A percentile compares a stretch with the other conserved stretches of the same genome.
phyloP scores from a whole-genome alignment of 495 filamentous ascomycete species.

The Penicillium nucicola region DNA sequence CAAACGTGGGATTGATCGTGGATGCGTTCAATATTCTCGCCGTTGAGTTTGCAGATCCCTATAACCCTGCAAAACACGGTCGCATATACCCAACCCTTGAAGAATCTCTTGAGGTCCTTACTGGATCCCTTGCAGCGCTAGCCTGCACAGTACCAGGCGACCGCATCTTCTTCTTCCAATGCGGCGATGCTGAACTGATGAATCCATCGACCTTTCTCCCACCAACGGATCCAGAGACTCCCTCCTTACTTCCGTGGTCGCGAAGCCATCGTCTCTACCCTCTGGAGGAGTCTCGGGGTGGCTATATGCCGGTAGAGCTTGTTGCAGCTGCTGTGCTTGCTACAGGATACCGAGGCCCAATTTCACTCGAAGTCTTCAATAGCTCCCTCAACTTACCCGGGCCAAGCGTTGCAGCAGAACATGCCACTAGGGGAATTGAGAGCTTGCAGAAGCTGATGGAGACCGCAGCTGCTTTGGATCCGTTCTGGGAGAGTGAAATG shows the following conservation, averaged over 20 bases:
- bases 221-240: constrained; percentile 18
- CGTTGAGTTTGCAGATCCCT: constrained; percentile 65
- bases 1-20: constrained; percentile 63
- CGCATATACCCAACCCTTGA: constrained; percentile 21
- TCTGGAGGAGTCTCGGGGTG: constrained; percentile 43
- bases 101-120: constrained; percentile 22
- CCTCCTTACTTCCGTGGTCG: constrained; percentile 31
- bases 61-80: constrained; percentile 26
- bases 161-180: constrained; percentile 70
- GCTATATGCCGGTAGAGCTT: constrained; percentile 62
- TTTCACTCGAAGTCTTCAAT: constrained; percentile 64
- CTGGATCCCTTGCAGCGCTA: constrained; percentile 41
- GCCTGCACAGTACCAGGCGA: constrained; percentile 52
- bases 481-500: constrained; percentile 21
- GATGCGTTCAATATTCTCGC: constrained; percentile 69
- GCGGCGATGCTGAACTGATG: constrained; percentile 60
- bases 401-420: constrained; percentile 8
- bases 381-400: constrained; percentile 21
- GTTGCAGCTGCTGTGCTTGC: constrained; percentile 57
- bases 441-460: constrained; percentile 15
- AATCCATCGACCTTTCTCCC: constrained; percentile 35
- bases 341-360: constrained; percentile 61
- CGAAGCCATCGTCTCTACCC: constrained; percentile 51
- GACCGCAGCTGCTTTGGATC: constrained; percentile 7
- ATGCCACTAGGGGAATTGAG: constrained; percentile 25